Base-by-base conservation (phyloP, 2,329 filamentous ascomycete genomes). In the Ophiostoma perfectum region DNA sequence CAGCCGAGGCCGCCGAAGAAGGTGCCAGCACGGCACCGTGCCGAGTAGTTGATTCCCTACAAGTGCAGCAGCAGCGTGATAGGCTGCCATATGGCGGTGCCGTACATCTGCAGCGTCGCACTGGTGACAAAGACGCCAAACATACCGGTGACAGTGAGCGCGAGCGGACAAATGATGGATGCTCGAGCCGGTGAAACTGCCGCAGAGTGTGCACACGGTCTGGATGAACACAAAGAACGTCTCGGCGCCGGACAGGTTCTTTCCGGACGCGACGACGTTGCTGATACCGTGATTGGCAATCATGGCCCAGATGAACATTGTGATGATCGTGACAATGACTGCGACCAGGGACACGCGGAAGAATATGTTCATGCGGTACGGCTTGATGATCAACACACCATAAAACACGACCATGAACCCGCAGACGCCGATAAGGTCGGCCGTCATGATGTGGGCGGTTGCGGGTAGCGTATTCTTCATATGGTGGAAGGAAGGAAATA, bases 371-470 rank as follows among this genome's bases (percentile, higher is more conserved):
- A 68, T 36, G 11, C 44, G 60, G 41, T 42, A 68, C 11, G 67
- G 64, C 9, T 39, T 47, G 39, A 71, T 68, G 44, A 68, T 68
- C 60, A 71, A 55, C 27, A 71, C 41, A 7, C 38, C 42, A 5
- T 52, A 64, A 52, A 71, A 71, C 39, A 79, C 71, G 39, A 79
- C 66, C 44, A 75, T 75, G 72, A 77, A 80, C 27, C 80, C 66
- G n/a, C 79, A 72, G 68, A 74, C 78, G 0, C 75, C 76, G 36
- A 78, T 72, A 60, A 80, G 75, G 41, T 78, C 70, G 14, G 74
- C 73, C 7, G 78, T 80, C 3, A 75, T 77, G 70, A 78, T 75
- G 67, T 74, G 72, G 7, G 74, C 72, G 44, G 72, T 64, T 14
- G 8, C 12, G 3, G 66, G 75, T 5, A 79, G 73, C 4, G 71